These are phyloP conservation scores for Mycena belliarum DNA, from an alignment of 768 basidiomycete genomes.

Conservation along the genomic window DNA sequence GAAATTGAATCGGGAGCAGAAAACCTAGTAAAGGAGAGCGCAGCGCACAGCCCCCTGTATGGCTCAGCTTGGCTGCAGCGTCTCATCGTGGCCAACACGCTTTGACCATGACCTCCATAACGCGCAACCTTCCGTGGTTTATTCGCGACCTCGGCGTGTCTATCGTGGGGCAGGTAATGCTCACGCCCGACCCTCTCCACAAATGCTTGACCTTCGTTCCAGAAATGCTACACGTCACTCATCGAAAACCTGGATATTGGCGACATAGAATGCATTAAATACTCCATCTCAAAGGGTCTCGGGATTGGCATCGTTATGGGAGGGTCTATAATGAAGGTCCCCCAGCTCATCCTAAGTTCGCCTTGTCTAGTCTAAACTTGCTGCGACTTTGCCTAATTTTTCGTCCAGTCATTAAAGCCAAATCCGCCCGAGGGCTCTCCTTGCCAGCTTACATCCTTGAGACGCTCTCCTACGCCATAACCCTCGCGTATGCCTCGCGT, in stretches of 20 bases:
- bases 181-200: not conserved
- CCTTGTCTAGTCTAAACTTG: no score
- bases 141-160: conserved; percentile 79
- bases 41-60: no score
- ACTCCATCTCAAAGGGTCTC: conserved; percentile 87
- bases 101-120: conserved; percentile 69
- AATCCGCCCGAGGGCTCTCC: conserved; percentile 86
- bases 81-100: not conserved
- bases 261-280: conserved; percentile 86
- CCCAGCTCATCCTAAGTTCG: conserved; percentile 85
- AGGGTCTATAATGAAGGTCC: conserved; percentile 94
- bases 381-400: not conserved
- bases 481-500: conserved; percentile 81
- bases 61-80: not conserved
- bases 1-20: no score
- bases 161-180: conserved; percentile 74
- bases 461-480: conserved; percentile 89
- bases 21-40: no score
- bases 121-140: conserved; percentile 84
- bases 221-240: conserved; percentile 91
- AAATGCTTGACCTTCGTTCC: conserved; percentile 1
- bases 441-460: conserved; percentile 87
- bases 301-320: conserved; percentile 92
- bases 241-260: conserved; percentile 80
- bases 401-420: conserved; percentile 60